Percentiles rank a stretch among this genome's conserved stretches.
Conservation (phyloP, 2,329 filamentous ascomycete species). For the Phyllosticta capitalensis region DNA sequence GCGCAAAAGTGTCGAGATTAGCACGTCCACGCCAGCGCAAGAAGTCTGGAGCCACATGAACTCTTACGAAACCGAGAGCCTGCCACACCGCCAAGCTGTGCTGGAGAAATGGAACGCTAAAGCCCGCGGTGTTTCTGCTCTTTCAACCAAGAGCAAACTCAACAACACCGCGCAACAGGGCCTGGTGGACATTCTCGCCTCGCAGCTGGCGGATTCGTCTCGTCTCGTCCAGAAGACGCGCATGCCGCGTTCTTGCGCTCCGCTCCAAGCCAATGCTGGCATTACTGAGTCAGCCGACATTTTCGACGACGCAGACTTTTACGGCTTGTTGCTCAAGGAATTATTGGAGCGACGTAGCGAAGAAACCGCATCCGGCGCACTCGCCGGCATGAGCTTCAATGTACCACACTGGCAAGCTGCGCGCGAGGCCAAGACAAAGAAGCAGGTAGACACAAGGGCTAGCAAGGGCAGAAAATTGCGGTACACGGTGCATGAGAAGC, state of each 20-base stretch:
- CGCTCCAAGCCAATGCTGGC: conserved; percentile 46
- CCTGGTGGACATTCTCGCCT: conserved; percentile 57
- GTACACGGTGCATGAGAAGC: conserved; percentile 91
- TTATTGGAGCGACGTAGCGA: conserved; percentile 80
- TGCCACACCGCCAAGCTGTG: conserved; percentile 56
- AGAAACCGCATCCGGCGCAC: conserved; percentile 43
- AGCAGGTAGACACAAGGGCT: conserved; percentile 82
- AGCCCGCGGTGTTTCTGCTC: conserved; percentile 52
- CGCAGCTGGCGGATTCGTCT: conserved; percentile 57
- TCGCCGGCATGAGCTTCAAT: conserved; percentile 29
- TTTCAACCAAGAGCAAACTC: conserved; percentile 50
- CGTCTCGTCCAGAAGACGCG: conserved; percentile 60
- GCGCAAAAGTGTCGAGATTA: conserved; percentile 43
- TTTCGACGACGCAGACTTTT: conserved; percentile 93
- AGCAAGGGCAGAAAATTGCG: conserved; percentile 91
- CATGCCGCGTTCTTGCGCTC: conserved; percentile 67
- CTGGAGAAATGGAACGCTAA: conserved; percentile 89
- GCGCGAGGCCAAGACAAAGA: conserved; percentile 73
- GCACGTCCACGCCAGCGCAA: conserved; percentile 48
- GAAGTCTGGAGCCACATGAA: conserved; percentile 66
- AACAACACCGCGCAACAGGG: conserved; percentile 50
- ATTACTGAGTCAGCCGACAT: conserved; percentile 52
- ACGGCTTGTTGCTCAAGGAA: conserved; percentile 85
- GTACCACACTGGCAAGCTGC: conserved; percentile 48
- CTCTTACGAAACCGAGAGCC: conserved; percentile 50